These are phyloP conservation scores for Deinandra increscens DNA, from an alignment of 129 eudicot species.

Conservation along the genomic window DNA sequence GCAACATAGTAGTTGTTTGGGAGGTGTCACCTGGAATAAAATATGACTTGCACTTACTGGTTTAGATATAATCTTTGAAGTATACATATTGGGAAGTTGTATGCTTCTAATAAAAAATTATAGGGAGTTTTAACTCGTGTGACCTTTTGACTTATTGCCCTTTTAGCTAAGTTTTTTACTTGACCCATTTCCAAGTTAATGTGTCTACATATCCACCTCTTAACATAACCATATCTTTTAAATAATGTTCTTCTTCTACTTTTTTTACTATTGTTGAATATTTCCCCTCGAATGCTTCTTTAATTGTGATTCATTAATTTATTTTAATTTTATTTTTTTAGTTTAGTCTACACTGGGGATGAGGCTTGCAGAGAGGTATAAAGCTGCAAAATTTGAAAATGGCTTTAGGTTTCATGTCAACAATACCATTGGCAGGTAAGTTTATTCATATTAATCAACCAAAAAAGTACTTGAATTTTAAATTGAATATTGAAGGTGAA, in stretches of 20 bases:
- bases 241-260: not conserved
- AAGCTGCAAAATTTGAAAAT: constrained; percentile 73
- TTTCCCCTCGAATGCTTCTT: not conserved
- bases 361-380: constrained; percentile 99
- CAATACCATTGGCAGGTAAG: constrained; percentile 94
- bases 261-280: not conserved
- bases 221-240: too few species aligned
- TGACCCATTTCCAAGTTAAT: not conserved
- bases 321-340: constrained; percentile 1
- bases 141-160: not conserved
- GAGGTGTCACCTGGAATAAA: too few species aligned
- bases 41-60: too few species aligned
- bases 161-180: not conserved
- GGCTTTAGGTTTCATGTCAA: constrained; percentile 89
- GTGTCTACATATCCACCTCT: not conserved
- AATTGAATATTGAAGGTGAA: not conserved
- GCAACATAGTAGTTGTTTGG: too few species aligned
- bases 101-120: not conserved
- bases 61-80: not conserved
- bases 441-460: not conserved
- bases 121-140: not conserved
- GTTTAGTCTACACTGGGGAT: constrained; percentile 78
- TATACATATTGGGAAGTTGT: not conserved
- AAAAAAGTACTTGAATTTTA: not conserved
- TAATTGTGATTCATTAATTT: not conserved